Base-by-base conservation (phyloP, 495 filamentous ascomycete species). In the Penicillium pancosmium region DNA sequence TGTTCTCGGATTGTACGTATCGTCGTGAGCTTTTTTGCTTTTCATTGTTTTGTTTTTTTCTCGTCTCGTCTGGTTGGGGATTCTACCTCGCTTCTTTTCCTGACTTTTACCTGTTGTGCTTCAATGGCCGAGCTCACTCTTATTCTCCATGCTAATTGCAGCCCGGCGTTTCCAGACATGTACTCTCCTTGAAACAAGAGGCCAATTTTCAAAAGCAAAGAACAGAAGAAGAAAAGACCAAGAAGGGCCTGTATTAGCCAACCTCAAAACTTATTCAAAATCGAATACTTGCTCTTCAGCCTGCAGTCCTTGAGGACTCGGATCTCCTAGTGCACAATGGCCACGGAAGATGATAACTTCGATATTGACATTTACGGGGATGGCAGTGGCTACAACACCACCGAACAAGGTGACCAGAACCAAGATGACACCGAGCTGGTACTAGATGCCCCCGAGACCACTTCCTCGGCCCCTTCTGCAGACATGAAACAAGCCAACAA, bases 301-400 rank as follows among this genome's bases (percentile, higher is more conserved):
- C 60, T 50, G 56, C 55, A 50, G 35, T 62, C 51, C 16, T 35
- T 50, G 49, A 6, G 53, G 50, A 54, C 47, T 44, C 64, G 46
- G 15, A 48, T 48, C 46, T 48, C 54, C 48, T 73, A 71, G 66
- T 59, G 64, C 77, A 83, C 66, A 58, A 93, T 93, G 90, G 90
- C 89, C 64, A 73, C 76, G 59, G 85, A 88, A 67, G 90, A 96
- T 75, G 90, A 94, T 75, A 92, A 96, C 68, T 98, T 97, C 82
- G 94, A 98, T 72, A 96, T 97, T 82, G 95, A 98, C 73, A 92
- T 97, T 75, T 97, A 97, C 72, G 93, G 91, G 61, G 90, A 97
- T 70, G 86, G 88, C 55, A 81, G 82, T 56, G 73, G 79, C 16
- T 76, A 74, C 57, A 78, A 71, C 58, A 67, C 67, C 54, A 77